Evolutionary conservation across 192 early-diverging fungal species (phyloP), one percentile per base, ranked within the genome.

Genomic region (Backusella westeae): DNA sequence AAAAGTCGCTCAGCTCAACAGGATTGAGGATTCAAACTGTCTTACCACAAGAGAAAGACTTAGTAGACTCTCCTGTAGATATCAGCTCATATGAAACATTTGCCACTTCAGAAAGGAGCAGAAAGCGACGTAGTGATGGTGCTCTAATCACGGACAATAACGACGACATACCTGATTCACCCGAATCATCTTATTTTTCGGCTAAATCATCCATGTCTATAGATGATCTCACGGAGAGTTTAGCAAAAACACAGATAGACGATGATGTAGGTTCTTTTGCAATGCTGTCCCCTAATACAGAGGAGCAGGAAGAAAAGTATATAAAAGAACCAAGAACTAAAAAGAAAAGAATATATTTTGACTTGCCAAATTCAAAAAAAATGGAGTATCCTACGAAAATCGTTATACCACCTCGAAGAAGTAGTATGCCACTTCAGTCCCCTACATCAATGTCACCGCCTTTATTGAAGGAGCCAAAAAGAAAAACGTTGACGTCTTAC

Each of bases 101-200:
- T 17, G 14, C 15, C 4, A 71, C 26, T 6, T 49, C 19, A 6
- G 70, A 42, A 4, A 36, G 26, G 42, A 34, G 26, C 23, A 44
- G 39, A 34, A 71, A 71, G 19, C 49, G 70, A 29, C 23, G 42
- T 15, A 71, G 44, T 15, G 17, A 71, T 2, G 70, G 70, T 14
- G 41, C 42, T 15, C 42, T 49, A 5, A 15, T 71, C 19, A 35
- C 39, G 12, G 14, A 32, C 0, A 19, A 70, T 4, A 17, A 41
- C 38, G 15, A 46, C 0, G 34, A 65, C 38, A 41, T 56, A 29
- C 34, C 56, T 2, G 15, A 6, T 17, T 74, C 72, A 19, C 56
- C 72, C 6, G 72, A 65, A 8, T 65, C 72, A 9, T 74, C 36
- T 4, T 74, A 74, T 21, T 74, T 65, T 39, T 74, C 72, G 6